A percentile compares a stretch with the other conserved stretches of the same genome.
Evolutionary conservation across 2,329 filamentous ascomycete species (phyloP).

Genomic region (Colletotrichum incanum): DNA sequence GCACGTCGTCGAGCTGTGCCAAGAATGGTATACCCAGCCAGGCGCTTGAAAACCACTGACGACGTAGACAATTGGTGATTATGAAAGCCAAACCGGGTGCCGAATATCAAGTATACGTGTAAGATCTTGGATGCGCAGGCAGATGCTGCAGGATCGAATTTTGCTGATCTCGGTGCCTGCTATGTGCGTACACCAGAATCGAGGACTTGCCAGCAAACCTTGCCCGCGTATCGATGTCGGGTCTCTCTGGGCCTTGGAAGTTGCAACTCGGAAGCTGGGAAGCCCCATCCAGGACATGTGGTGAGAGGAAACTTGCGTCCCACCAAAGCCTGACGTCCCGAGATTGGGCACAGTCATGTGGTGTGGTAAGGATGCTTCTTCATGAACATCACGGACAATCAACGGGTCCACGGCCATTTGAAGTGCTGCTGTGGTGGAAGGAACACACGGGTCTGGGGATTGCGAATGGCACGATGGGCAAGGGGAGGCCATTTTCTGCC

Average conservation of each 20-base stretch:
- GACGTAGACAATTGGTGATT: background rate
- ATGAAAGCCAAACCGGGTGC: background rate
- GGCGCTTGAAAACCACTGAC: background rate
- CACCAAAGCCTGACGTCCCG: constrained; percentile 20
- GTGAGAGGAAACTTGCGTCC: constrained; percentile 2
- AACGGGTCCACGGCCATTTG: constrained; percentile 7
- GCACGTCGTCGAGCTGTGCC: constrained; percentile 2
- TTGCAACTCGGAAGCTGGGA: background rate
- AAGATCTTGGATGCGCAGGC: constrained; percentile 8
- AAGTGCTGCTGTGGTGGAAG: background rate
- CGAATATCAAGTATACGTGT: constrained; percentile 5
- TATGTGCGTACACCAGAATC: background rate
- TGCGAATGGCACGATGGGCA: background rate
- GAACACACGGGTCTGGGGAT: background rate
- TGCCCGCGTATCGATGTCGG: background rate
- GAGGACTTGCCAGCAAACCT: constrained; percentile 15
- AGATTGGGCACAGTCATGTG: constrained; percentile 5
- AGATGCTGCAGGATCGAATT: constrained; percentile 11
- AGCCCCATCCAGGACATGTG: constrained; percentile 3
- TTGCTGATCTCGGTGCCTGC: constrained; percentile 14
- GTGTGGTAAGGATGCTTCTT: background rate
- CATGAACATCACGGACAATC: constrained; percentile 14
- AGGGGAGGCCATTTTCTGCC: background rate
- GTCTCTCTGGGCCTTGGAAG: constrained; percentile 9
- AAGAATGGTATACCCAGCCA: background rate